Conservation (phyloP, 1,284 basidiomycete genomes). For the Cryptococcus amylolentus region DNA sequence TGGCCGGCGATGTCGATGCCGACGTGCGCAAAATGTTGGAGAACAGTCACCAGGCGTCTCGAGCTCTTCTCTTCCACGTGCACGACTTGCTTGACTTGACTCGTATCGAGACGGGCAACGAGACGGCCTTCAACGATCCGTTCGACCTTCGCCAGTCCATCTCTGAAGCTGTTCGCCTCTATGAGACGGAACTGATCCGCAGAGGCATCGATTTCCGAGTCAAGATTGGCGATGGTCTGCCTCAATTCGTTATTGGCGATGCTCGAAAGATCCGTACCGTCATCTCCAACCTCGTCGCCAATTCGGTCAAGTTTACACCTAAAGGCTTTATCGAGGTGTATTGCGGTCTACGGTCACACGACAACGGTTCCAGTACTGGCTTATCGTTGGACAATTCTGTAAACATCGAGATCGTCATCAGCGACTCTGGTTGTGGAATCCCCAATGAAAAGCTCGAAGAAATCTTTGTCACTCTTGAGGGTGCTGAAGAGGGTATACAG, state of each 20-base stretch:
- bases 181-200: slow-evolving; percentile 65
- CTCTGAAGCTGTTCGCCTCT: slow-evolving; percentile 60
- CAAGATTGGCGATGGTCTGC: slow-evolving; percentile 56
- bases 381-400: slow-evolving; percentile 28
- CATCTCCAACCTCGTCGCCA: slow-evolving; percentile 77
- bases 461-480: slow-evolving; percentile 83
- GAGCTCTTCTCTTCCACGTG: slow-evolving; percentile 75
- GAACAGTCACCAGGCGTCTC: slow-evolving; percentile 76
- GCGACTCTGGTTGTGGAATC: slow-evolving; percentile 77
- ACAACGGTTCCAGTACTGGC: slow-evolving; percentile 2
- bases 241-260: slow-evolving; percentile 65
- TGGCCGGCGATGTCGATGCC: slow-evolving; percentile 70
- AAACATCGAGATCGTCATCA: slow-evolving; percentile 69
- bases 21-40: slow-evolving; percentile 77
- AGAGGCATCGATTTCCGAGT: slow-evolving; percentile 65
- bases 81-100: slow-evolving; percentile 84
- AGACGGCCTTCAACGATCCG: slow-evolving; percentile 76
- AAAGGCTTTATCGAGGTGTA: slow-evolving; percentile 64
- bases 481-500: slow-evolving; percentile 63
- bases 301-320: slow-evolving; percentile 76
- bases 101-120: slow-evolving; percentile 72
- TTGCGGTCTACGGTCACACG: slow-evolving; percentile 52
- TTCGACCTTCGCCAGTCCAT: slow-evolving; percentile 71
- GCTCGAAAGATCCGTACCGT: slow-evolving; percentile 72
- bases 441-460: slow-evolving; percentile 66